Conservation (phyloP, 129 eudicot genomes). For the Ambrosia trifida region DNA sequence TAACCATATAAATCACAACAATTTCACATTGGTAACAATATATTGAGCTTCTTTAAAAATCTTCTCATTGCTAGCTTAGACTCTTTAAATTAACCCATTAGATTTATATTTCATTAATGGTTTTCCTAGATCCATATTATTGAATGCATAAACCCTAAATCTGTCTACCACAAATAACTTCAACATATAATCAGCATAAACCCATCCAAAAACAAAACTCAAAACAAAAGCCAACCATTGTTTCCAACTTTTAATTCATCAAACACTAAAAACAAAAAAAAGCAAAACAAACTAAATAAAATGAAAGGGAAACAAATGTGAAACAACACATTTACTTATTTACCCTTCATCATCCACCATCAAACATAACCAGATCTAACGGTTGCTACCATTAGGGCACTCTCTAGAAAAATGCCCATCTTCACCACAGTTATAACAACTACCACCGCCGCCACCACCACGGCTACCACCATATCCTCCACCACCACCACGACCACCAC, state of each 20-base stretch:
- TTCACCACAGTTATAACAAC: constrained; percentile 50
- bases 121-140: too few species aligned
- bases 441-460: constrained; percentile 50
- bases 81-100: too few species aligned
- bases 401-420: constrained; percentile 60
- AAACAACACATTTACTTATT: constrained; percentile 12
- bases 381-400: constrained; percentile 44
- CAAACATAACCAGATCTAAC: constrained; percentile 27
- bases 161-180: background rate
- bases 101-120: background rate
- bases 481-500: constrained; percentile 34
- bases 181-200: background rate
- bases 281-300: background rate
- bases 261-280: constrained; percentile 1
- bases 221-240: background rate
- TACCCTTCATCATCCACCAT: constrained; percentile 15
- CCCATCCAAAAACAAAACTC: constrained; percentile 3
- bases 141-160: background rate
- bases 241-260: background rate
- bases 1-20: too few species aligned
- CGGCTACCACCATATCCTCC: constrained; percentile 27
- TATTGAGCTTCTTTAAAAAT: too few species aligned
- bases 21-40: too few species aligned
- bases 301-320: background rate
- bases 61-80: too few species aligned